These are phyloP conservation scores for Fusarium piperis DNA, from an alignment of 2,329 filamentous ascomycete species.

Conservation along the genomic window DNA sequence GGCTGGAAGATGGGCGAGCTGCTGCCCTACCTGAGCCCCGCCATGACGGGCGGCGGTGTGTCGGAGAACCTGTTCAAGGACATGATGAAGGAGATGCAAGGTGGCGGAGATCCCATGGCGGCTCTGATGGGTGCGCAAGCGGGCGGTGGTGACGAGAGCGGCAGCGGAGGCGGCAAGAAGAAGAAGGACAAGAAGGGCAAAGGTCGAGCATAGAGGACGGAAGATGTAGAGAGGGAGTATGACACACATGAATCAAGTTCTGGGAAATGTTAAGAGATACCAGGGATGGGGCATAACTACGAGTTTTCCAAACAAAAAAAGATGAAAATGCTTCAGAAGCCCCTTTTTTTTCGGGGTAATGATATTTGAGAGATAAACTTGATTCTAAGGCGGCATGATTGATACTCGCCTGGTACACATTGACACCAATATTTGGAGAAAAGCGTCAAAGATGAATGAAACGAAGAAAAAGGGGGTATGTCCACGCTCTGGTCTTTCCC, in stretches of 20 bases:
- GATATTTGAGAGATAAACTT: conserved; percentile 18
- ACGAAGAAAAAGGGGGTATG: conserved; percentile 34
- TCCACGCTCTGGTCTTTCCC: conserved; percentile 24
- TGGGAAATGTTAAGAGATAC: conserved; percentile 31
- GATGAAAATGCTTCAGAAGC: conserved; percentile 19
- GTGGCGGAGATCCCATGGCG: conserved; percentile 57
- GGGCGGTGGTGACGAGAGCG: conserved; percentile 42
- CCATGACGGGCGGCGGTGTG: conserved; percentile 91
- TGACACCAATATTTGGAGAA: conserved; percentile 21
- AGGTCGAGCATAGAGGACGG: conserved; percentile 42
- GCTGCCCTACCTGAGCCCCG: conserved; percentile 86
- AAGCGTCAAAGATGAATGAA: conserved; percentile 21
- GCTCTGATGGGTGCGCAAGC: conserved; percentile 53
- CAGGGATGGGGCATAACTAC: conserved; percentile 28
- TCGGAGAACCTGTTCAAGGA: conserved; percentile 95
- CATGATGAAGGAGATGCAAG: conserved; percentile 93
- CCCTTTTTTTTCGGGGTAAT: neutral
- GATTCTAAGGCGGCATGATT: conserved; percentile 24
- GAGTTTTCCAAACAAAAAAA: conserved; percentile 23
- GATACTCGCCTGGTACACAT: conserved; percentile 24
- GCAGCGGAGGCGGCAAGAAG: conserved; percentile 46
- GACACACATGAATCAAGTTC: conserved; percentile 3
- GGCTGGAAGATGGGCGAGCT: conserved; percentile 92
- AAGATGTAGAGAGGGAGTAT: neutral
- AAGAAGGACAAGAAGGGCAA: conserved; percentile 64